Conservation (phyloP, 257 asterid genomes). For the Gynochthodes officinalis region DNA sequence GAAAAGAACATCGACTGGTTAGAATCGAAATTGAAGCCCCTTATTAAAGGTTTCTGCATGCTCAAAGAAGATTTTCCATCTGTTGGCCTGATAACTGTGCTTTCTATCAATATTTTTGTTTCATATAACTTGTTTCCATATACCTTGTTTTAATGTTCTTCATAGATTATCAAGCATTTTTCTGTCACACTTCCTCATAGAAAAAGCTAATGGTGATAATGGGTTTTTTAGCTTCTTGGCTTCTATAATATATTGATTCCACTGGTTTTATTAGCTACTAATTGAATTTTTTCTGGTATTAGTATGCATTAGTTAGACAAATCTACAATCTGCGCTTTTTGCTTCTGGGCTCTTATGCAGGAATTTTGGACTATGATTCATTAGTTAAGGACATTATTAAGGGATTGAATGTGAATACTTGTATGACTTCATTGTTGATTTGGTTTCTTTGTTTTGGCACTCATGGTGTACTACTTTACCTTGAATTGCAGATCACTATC, state of each 20-base stretch:
- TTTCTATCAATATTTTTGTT: neutral
- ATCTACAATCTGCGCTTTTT: neutral
- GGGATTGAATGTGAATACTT: neutral
- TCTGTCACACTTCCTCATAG: neutral
- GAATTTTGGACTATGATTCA: neutral
- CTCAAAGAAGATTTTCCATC: conserved; percentile 12
- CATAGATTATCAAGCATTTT: neutral
- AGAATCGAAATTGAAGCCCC: conserved; percentile 76
- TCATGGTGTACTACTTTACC: neutral
- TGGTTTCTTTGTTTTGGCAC: neutral
- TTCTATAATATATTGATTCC: neutral
- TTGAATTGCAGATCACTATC: conserved; percentile 77
- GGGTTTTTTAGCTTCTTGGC: neutral
- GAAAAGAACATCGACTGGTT: conserved; percentile 95
- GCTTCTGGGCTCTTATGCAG: too few species aligned
- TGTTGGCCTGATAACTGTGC: conserved; percentile 9
- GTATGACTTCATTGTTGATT: neutral
- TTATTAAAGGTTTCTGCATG: conserved; percentile 62
- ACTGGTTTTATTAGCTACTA: neutral
- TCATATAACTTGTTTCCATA: neutral
- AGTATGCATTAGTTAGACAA: neutral
- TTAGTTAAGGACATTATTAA: neutral
- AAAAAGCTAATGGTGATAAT: neutral
- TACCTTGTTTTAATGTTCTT: neutral
- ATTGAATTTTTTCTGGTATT: neutral